phyloP scores from a whole-genome alignment of 169 alveolate species.

The Plasmodium inui region DNA sequence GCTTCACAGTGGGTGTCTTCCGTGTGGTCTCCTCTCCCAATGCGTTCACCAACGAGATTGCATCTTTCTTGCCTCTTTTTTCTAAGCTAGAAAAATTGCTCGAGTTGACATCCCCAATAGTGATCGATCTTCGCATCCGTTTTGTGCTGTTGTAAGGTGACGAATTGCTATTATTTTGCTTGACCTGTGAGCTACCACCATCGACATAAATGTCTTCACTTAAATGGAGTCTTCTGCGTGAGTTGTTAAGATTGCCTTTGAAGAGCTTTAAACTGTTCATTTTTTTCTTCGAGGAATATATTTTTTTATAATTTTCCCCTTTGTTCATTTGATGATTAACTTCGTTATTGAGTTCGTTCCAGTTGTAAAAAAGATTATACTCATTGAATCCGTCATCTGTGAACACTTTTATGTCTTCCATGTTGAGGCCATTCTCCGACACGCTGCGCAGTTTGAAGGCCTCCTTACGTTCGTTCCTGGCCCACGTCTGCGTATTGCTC shows the following conservation, averaged over 20 bases:
- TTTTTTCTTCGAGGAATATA: constrained; percentile 5
- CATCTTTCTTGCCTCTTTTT: background rate
- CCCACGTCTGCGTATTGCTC: background rate
- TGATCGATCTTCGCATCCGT: background rate
- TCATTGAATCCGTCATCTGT: constrained; percentile 21
- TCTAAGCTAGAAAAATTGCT: background rate
- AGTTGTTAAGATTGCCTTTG: background rate
- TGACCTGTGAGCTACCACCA: background rate
- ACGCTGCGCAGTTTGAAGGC: background rate
- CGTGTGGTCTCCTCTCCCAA: background rate
- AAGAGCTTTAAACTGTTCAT: background rate
- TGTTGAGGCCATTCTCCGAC: background rate
- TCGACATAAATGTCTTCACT: constrained; percentile 1
- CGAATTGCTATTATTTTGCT: background rate
- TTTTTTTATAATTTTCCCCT: constrained; percentile 15
- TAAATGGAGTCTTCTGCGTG: background rate
- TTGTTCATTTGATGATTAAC: constrained; percentile 14
- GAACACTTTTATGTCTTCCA: background rate
- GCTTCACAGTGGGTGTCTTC: background rate
- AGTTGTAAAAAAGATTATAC: constrained; percentile 6
- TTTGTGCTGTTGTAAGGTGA: background rate
- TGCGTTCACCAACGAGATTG: background rate
- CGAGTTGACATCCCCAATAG: background rate
- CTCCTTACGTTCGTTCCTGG: background rate
- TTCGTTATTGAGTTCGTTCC: constrained; percentile 17